These are phyloP conservation scores for Sonneratia alba DNA, from an alignment of 345 rosid species.

Conservation along the genomic window DNA sequence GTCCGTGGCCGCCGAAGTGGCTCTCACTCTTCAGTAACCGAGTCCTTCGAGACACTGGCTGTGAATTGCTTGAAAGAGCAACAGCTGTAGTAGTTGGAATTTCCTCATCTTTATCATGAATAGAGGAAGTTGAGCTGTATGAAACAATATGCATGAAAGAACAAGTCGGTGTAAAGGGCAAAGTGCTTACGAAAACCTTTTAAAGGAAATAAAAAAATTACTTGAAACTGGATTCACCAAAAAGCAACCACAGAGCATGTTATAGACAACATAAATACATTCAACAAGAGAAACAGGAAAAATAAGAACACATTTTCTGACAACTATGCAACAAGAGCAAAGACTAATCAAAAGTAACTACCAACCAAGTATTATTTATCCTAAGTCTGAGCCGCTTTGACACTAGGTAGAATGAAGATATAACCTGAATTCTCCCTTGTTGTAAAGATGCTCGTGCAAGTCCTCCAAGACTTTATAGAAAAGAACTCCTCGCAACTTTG, in stretches of 20 bases:
- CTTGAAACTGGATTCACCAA: neutral
- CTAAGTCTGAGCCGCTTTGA: neutral
- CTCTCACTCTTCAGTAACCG: conserved; percentile 70
- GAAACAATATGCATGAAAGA: conserved; percentile 27
- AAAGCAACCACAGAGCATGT: neutral
- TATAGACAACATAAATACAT: neutral
- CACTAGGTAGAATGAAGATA: neutral
- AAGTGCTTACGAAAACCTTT: neutral
- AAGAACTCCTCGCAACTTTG: conserved; percentile 74
- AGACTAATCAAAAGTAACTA: neutral
- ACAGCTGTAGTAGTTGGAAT: conserved; percentile 76
- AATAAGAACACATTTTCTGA: neutral
- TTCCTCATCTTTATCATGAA: conserved; percentile 82
- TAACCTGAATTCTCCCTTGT: conserved; percentile 93
- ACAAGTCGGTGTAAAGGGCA: conserved; percentile 8
- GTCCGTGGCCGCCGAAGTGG: conserved; percentile 49
- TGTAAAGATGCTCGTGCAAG: conserved; percentile 90
- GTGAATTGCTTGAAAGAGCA: conserved; percentile 60
- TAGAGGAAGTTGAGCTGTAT: conserved; percentile 73
- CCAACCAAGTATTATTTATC: neutral
- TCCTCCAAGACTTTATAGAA: conserved; percentile 90
- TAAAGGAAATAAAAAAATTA: neutral
- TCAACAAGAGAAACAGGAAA: neutral
- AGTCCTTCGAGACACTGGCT: conserved; percentile 86
- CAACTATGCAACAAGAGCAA: neutral